Conservation (phyloP, 2,329 filamentous ascomycete species). For the Metarhizium brunneum region DNA sequence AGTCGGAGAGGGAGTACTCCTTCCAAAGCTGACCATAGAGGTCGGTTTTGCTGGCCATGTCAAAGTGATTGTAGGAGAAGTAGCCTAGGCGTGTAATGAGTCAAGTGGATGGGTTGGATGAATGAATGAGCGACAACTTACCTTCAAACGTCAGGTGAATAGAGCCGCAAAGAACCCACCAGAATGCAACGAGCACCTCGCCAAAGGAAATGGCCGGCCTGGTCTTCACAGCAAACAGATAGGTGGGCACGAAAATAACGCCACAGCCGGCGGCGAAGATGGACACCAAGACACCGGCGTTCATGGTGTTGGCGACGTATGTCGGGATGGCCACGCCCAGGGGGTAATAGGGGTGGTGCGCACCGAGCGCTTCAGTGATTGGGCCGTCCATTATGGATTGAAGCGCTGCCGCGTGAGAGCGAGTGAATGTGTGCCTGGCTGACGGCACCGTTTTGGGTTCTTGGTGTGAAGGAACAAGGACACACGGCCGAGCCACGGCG, state of each 20-base stretch:
- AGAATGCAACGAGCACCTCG: slow-evolving; percentile 56
- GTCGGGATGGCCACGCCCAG: no score
- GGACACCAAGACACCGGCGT: slow-evolving; percentile 47
- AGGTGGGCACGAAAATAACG: slow-evolving; percentile 40
- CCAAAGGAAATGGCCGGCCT: slow-evolving; percentile 27
- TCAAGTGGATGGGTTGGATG: neutral
- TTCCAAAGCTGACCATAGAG: slow-evolving; percentile 48
- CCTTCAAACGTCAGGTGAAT: slow-evolving; percentile 36
- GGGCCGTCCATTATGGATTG: no score
- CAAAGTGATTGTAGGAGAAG: slow-evolving; percentile 33
- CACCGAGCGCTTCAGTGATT: no score
- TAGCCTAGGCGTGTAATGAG: slow-evolving; percentile 27
- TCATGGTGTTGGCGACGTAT: neutral
- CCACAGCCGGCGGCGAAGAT: slow-evolving; percentile 49
- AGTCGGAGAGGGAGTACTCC: slow-evolving; percentile 48
- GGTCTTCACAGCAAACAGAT: no score
- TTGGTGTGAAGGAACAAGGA: no score
- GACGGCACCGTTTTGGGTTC: no score
- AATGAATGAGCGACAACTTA: slow-evolving; percentile 7
- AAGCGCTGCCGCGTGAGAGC: no score
- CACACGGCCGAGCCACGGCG: no score
- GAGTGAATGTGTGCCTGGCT: no score
- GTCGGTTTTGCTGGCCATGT: slow-evolving; percentile 29
- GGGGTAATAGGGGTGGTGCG: no score
- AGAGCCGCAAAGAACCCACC: slow-evolving; percentile 64